A percentile compares a stretch with the other conserved stretches of the same genome.
phyloP scores from a whole-genome alignment of 169 alveolate species.

The Cryptosporidium xiaoi region DNA sequence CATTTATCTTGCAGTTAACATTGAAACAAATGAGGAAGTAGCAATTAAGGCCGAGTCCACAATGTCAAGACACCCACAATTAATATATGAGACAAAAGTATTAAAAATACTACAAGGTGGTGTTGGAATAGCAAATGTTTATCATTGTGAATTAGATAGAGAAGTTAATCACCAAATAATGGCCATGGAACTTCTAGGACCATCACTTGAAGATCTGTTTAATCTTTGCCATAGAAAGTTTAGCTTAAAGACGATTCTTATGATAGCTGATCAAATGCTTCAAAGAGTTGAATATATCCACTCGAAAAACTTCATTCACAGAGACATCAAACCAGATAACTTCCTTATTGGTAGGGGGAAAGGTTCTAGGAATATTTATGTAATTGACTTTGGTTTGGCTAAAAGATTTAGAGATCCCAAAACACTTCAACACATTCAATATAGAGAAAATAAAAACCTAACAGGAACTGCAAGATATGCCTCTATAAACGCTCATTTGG shows the following conservation, averaged over 20 bases:
- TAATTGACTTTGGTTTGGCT: slow-evolving; percentile 89
- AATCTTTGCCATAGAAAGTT: slow-evolving; percentile 61
- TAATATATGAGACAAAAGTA: slow-evolving; percentile 79
- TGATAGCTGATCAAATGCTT: slow-evolving; percentile 72
- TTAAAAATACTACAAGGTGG: slow-evolving; percentile 75
- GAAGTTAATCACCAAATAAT: slow-evolving; percentile 78
- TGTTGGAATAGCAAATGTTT: slow-evolving; percentile 51
- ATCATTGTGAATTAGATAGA: slow-evolving; percentile 76
- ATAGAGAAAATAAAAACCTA: slow-evolving; percentile 83
- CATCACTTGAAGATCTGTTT: slow-evolving; percentile 83
- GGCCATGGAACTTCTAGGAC: slow-evolving; percentile 88
- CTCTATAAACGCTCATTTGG: slow-evolving; percentile 82
- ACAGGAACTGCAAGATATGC: slow-evolving; percentile 91
- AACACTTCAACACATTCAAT: slow-evolving; percentile 85
- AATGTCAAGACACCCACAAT: slow-evolving; percentile 85
- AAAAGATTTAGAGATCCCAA: slow-evolving; percentile 85
- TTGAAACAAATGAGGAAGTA: slow-evolving; percentile 81
- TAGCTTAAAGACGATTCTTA: slow-evolving; percentile 49
- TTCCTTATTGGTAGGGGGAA: slow-evolving; percentile 87
- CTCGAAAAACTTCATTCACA: slow-evolving; percentile 79
- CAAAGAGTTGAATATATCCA: slow-evolving; percentile 82
- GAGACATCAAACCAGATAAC: slow-evolving; percentile 90
- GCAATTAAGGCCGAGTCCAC: slow-evolving; percentile 82
- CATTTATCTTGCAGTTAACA: slow-evolving; percentile 81
- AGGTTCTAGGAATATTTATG: slow-evolving; percentile 81